phyloP scores from a whole-genome alignment of 2,329 filamentous ascomycete species.

The Claviceps quebecensis region DNA sequence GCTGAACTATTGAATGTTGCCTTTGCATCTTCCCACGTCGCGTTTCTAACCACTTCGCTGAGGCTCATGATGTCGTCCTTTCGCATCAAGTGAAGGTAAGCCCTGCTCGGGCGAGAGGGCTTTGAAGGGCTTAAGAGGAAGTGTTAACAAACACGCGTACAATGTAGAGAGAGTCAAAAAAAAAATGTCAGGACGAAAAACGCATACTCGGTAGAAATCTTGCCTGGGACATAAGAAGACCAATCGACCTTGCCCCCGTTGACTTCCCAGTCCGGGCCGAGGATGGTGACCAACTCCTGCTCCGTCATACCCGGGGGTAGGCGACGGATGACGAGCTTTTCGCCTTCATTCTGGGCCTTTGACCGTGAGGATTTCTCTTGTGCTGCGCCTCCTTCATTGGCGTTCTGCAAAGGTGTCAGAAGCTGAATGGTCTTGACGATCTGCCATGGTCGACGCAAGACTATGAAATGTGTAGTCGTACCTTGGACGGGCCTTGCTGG shows the following conservation, averaged over 20 bases:
- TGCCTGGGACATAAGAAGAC: conserved; percentile 51
- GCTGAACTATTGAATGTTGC: conserved; percentile 58
- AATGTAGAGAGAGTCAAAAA: not conserved
- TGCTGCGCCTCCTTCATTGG: conserved; percentile 14
- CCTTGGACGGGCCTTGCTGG: conserved; percentile 17
- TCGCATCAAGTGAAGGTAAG: conserved; percentile 69
- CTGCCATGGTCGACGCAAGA: not conserved
- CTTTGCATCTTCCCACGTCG: conserved; percentile 68
- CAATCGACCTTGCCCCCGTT: conserved; percentile 78
- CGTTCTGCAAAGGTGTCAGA: conserved; percentile 2
- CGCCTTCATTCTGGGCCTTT: conserved; percentile 33
- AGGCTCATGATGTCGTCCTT: conserved; percentile 53
- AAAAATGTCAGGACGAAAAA: not conserved
- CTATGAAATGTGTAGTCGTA: conserved; percentile 6
- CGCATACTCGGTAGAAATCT: conserved; percentile 70
- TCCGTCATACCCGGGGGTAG: conserved; percentile 77
- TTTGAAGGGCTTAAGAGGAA: conserved; percentile 54
- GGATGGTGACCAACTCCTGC: conserved; percentile 54
- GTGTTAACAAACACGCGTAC: conserved; percentile 7
- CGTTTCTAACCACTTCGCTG: conserved; percentile 53
- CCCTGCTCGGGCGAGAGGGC: conserved; percentile 64
- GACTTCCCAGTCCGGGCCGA: conserved; percentile 70
- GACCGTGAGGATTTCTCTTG: conserved; percentile 15
- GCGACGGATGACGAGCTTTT: conserved; percentile 75
- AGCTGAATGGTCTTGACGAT: not conserved